Percentiles rank a stretch among this genome's conserved stretches.
These are phyloP conservation scores for Lathyrus aphaca DNA, from an alignment of 306 rosid genomes.

Conservation along the genomic window DNA sequence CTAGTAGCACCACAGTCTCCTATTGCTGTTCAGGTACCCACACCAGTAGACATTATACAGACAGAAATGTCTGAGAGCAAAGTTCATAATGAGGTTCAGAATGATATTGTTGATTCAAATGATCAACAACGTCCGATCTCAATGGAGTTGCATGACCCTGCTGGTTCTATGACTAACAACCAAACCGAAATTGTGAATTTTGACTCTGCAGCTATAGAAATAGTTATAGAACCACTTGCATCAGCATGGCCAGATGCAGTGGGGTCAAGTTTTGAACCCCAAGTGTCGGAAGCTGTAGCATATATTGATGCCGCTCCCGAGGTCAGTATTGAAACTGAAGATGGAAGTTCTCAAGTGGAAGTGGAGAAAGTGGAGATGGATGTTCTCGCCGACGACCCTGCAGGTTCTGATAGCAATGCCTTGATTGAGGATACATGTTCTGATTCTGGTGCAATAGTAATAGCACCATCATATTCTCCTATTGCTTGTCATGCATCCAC, in stretches of 20 bases:
- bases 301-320: constrained; percentile 10
- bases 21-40: not conserved
- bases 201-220: not conserved
- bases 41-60: not conserved
- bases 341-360: constrained; percentile 21
- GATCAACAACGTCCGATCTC: constrained; percentile 2
- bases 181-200: not conserved
- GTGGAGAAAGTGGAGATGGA: constrained; percentile 9
- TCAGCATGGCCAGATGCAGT: not conserved
- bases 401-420: constrained; percentile 1
- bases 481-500: not conserved
- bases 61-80: not conserved
- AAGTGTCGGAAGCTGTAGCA: not conserved
- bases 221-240: not conserved
- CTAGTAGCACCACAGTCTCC: not conserved
- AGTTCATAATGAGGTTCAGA: constrained; percentile 11
- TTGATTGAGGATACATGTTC: not conserved
- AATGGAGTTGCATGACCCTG: constrained; percentile 1
- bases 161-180: constrained; percentile 6
- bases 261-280: constrained; percentile 23
- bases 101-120: not conserved
- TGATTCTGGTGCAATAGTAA: not conserved
- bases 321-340: not conserved
- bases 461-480: not conserved
- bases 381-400: not conserved